These are phyloP conservation scores for Lactarius vividus DNA, from an alignment of 768 basidiomycete species.

Conservation along the genomic window DNA sequence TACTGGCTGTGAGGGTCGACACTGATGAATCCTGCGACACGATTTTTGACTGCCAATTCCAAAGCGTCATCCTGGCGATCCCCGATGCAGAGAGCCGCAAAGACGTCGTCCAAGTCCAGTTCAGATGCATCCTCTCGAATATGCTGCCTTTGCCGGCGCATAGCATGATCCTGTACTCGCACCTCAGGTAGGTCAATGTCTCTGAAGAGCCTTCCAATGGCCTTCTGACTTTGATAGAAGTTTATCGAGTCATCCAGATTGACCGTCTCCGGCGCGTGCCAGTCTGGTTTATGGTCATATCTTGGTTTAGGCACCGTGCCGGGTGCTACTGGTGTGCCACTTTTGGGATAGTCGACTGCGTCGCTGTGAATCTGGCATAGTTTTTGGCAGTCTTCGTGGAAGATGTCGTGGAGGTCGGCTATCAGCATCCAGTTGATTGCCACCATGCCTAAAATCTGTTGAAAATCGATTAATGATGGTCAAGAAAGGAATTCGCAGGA, in stretches of 20 bases:
- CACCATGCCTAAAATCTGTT: conserved; percentile 57
- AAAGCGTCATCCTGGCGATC: conserved; percentile 9
- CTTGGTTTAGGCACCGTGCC: conserved; percentile 45
- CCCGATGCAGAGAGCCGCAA: conserved; percentile 21
- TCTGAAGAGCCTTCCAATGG: conserved; percentile 63
- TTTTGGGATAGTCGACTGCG: conserved; percentile 68
- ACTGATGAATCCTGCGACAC: conserved; percentile 31
- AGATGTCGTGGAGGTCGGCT: conserved; percentile 55
- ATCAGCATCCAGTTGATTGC: conserved; percentile 62
- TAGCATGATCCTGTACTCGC: conserved; percentile 21
- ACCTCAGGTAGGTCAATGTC: conserved; percentile 52
- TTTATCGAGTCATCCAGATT: conserved; percentile 26
- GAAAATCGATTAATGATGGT: neutral
- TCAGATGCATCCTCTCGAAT: conserved; percentile 30
- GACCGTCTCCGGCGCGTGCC: conserved; percentile 62
- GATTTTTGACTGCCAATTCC: conserved; percentile 24
- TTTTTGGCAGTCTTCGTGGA: conserved; percentile 49
- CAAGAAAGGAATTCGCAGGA: neutral
- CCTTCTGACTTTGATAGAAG: conserved; percentile 52
- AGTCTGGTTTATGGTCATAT: conserved; percentile 49
- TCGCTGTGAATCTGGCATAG: conserved; percentile 58
- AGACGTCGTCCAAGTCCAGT: conserved; percentile 32
- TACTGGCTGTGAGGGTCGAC: conserved; percentile 15
- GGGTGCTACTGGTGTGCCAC: conserved; percentile 36
- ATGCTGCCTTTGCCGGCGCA: conserved; percentile 27